phyloP scores from a whole-genome alignment of 495 filamentous ascomycete genomes.

The Xylaria cubensis region DNA sequence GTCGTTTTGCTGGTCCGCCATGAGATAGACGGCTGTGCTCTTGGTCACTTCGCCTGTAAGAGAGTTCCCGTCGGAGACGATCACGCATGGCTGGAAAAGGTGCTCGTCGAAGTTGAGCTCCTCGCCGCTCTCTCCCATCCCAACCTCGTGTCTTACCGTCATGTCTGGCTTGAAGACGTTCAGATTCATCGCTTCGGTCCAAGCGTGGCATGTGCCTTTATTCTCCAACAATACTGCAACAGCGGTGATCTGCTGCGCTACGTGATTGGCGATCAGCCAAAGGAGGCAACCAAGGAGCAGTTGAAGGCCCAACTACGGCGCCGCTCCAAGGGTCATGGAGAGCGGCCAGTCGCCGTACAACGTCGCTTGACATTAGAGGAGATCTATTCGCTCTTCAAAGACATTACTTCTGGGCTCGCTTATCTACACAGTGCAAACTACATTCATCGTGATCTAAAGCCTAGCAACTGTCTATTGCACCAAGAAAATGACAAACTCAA shows the following conservation, averaged over 20 bases:
- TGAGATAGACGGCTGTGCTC: slow-evolving; percentile 81
- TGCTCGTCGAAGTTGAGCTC: slow-evolving; percentile 89
- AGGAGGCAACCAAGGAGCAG: slow-evolving; percentile 71
- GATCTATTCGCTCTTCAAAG: slow-evolving; percentile 95
- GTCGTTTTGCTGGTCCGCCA: slow-evolving; percentile 92
- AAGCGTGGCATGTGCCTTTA: slow-evolving; percentile 93
- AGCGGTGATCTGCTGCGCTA: slow-evolving; percentile 89
- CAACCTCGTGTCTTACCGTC: slow-evolving; percentile 95
- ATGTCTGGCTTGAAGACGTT: slow-evolving; percentile 94
- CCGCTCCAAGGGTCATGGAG: slow-evolving; percentile 66
- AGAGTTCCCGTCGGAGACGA: slow-evolving; percentile 94
- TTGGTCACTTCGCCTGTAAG: slow-evolving; percentile 95
- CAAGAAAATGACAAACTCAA: slow-evolving; percentile 69
- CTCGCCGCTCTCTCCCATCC: slow-evolving; percentile 90
- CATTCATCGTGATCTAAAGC: slow-evolving; percentile 95
- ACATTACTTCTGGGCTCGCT: slow-evolving; percentile 89
- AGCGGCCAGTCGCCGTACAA: slow-evolving; percentile 56
- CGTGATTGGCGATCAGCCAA: slow-evolving; percentile 71
- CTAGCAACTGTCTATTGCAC: slow-evolving; percentile 92
- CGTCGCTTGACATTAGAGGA: slow-evolving; percentile 81
- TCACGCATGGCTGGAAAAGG: slow-evolving; percentile 92
- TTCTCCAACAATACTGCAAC: slow-evolving; percentile 97
- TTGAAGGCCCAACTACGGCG: slow-evolving; percentile 86
- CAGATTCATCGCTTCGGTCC: slow-evolving; percentile 85
- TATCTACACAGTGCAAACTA: slow-evolving; percentile 93